Evolutionary conservation across 768 basidiomycete species (phyloP), one percentile per base, ranked within the genome.

Genomic region (Trametes gibbosa): DNA sequence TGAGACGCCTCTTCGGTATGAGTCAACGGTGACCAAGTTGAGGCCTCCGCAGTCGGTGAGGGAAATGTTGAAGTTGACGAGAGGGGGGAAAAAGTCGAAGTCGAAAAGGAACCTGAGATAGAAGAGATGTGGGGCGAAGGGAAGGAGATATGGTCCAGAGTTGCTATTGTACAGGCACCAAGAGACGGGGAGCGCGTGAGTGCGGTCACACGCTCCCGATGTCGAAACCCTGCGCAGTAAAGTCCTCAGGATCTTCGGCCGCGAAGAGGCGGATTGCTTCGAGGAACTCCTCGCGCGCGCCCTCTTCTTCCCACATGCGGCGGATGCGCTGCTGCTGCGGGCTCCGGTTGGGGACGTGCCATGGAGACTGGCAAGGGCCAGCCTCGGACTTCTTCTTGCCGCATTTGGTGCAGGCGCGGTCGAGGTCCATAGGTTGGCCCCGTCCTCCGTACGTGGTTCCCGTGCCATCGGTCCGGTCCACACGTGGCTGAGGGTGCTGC

Each of bases 341-440:
- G 45, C 24, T 46, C 45, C 45, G 3, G 43, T n/a, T n/a, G n/a
- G n/a, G n/a, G n/a, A n/a, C n/a, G n/a, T n/a, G n/a, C n/a, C n/a
- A n/a, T n/a, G n/a, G n/a, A 1, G 50, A 40, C 0, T 50, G 35
- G 50, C 61, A 67, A 2, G 62, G 35, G 9, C 51, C 53, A 10
- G 21, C 45, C 3, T 60, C 50, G 23, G 37, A 54, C 16, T 62
- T 56, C 40, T 59, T 63, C 9, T 40, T 51, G 12, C 35, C 25
- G 10, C 59, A 50, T n/a, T 58, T 49, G 10, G 21, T 2, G 46
- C 57, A 48, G 8, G 53, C 43, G 12, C 42, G 46, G 43, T 61
- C 58, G 0, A 67, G 13, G 21, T 67, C 66, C 64, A 65, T 67
- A 13, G 58, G 62, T 34, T 65, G 58, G 13, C 66, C 66, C 5